Evolutionary conservation across 192 early-diverging fungal species (phyloP).

Genomic region (Backusella westeae): DNA sequence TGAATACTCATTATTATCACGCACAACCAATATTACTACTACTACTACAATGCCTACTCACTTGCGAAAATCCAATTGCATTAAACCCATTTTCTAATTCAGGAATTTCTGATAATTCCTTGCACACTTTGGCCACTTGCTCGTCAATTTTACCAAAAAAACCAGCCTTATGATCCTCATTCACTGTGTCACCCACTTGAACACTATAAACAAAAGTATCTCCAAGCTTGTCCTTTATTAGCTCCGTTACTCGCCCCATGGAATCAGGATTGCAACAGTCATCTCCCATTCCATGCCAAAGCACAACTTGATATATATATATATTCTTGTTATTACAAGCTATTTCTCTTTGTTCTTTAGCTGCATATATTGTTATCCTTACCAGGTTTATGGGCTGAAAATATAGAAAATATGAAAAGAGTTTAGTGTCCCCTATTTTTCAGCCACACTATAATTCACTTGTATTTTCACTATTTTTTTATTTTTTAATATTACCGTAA

Average conservation of each 20-base stretch:
- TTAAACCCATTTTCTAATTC: constrained; percentile 80
- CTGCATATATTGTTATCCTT: background rate
- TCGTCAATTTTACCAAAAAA: constrained; percentile 87
- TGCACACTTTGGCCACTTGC: constrained; percentile 57
- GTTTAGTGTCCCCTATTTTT: background rate
- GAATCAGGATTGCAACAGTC: constrained; percentile 69
- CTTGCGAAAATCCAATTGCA: constrained; percentile 91
- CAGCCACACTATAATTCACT: background rate
- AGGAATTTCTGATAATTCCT: constrained; percentile 52
- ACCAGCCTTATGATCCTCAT: constrained; percentile 73
- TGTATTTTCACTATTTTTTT: background rate
- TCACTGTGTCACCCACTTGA: constrained; percentile 58
- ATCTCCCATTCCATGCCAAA: constrained; percentile 94
- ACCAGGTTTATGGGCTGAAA: constrained; percentile 18
- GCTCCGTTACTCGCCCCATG: constrained; percentile 31
- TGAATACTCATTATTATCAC: background rate
- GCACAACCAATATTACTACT: background rate
- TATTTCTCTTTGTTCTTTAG: background rate
- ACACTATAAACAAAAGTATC: constrained; percentile 79
- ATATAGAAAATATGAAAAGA: background rate
- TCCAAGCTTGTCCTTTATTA: constrained; percentile 45
- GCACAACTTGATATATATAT: constrained; percentile 47
- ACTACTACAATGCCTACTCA: constrained; percentile 10
- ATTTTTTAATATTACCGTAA: background rate
- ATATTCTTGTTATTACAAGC: background rate